phyloP scores from a whole-genome alignment of 805 yeast species.

The Nakazawaea anatomiae region DNA sequence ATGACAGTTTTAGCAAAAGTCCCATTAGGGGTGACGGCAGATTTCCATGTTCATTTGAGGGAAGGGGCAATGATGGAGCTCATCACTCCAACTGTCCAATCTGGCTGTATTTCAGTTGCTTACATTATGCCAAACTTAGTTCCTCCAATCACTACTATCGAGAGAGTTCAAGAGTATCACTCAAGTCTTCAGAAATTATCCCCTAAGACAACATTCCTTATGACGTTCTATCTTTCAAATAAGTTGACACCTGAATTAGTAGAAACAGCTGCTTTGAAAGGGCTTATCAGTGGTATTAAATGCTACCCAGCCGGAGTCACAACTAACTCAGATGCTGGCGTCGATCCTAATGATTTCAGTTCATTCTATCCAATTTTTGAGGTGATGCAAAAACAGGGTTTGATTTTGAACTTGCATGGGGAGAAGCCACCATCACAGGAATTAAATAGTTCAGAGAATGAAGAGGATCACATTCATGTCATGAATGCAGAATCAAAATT shows the following conservation, averaged over 20 bases:
- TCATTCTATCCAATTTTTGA: constrained; percentile 84
- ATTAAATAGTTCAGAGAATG: constrained; percentile 24
- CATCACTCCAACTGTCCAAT: constrained; percentile 82
- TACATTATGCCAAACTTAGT: constrained; percentile 95
- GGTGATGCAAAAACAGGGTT: constrained; percentile 73
- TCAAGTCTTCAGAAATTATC: constrained; percentile 53
- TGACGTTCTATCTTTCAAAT: constrained; percentile 80
- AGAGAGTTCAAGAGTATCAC: constrained; percentile 67
- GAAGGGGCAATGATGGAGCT: constrained; percentile 91
- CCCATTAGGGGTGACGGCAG: constrained; percentile 71
- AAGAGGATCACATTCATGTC: constrained; percentile 68
- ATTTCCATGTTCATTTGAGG: constrained; percentile 93
- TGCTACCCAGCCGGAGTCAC: constrained; percentile 99
- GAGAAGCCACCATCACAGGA: constrained; percentile 67
- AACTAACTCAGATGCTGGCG: constrained; percentile 91
- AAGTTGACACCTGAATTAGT: constrained; percentile 84
- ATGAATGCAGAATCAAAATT: constrained; percentile 92
- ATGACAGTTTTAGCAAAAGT: constrained; percentile 19
- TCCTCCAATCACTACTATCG: constrained; percentile 84
- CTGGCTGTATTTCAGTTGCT: constrained; percentile 89
- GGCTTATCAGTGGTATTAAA: constrained; percentile 80
- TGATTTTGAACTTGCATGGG: constrained; percentile 90
- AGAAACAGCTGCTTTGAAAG: constrained; percentile 63
- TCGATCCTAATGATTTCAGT: constrained; percentile 86
- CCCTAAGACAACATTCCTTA: constrained; percentile 81